Evolutionary conservation across 306 rosid species (phyloP), one percentile per base, ranked within the genome.

Genomic region (Casuarina equisetifolia): DNA sequence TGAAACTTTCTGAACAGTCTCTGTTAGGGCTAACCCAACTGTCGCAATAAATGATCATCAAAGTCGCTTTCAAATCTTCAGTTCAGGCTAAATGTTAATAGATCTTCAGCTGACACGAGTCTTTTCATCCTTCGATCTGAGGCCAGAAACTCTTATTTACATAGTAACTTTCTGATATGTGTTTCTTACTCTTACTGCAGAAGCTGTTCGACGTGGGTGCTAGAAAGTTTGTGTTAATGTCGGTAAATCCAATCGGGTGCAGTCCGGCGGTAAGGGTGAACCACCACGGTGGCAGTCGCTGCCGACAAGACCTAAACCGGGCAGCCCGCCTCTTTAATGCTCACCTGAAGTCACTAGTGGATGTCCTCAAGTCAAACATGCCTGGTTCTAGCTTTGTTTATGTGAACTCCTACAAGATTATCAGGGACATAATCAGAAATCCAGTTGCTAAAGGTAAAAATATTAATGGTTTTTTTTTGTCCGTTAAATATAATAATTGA

Each of bases 191-290:
- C 48, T 10, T 25, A 2, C 38, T 66, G 76, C 85, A 86, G 90
- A 84, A 82, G 62, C 54, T 87, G 75, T 81, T 84, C 73, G 58
- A 75, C 10, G 76, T 87, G 80, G 88, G 86, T 75, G 88, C 81
- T 36, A 48, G 86, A 11, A 84, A 74, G 69, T 77, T 87, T 69
- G 85, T 82, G 70, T 4, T 82, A 42, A 82, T 84, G 74, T 82
- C 83, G 36, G 58, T 82, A 63, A 84, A 84, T 43, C 88, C 90
- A 82, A 40, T 87, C 1, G 88, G 90, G 82, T 87, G 86, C 67
- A 82, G 80, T 82, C 90, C 90, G 9, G 54, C 78, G 83, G 81
- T 72, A 51, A 63, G 13, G 78, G 1, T 7, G 44, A 20, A 16
- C 78, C 50, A 1, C 12, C 71, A 16, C 25, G 70, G 42, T n/a